phyloP scores from a whole-genome alignment of 164 flowering plant genomes.

The Paratinospora sagittata region DNA sequence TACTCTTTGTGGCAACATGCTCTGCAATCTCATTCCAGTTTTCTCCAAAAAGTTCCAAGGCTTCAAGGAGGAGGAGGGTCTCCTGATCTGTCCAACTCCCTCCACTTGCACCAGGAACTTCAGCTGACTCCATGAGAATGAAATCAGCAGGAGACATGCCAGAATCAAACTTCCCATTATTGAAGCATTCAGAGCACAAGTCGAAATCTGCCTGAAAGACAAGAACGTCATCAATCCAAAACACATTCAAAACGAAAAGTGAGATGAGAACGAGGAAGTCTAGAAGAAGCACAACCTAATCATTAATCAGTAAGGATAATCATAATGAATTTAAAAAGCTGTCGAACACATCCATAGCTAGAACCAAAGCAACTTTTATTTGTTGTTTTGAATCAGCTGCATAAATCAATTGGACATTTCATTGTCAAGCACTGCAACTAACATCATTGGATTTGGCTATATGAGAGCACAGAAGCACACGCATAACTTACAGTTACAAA shows the following conservation, averaged over 20 bases:
- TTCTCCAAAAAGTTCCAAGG: slow-evolving; percentile 80
- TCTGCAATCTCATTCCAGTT: slow-evolving; percentile 99
- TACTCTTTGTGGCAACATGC: slow-evolving; percentile 98
- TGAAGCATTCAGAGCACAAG: slow-evolving; percentile 87
- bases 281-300: neutral
- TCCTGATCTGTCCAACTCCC: slow-evolving; percentile 99
- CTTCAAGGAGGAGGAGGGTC: slow-evolving; percentile 96
- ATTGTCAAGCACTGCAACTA: too few relatives aligned
- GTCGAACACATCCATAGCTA: too few relatives aligned
- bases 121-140: slow-evolving; percentile 93
- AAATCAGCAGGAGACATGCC: slow-evolving; percentile 85
- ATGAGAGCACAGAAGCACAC: too few relatives aligned
- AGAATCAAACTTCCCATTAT: slow-evolving; percentile 76
- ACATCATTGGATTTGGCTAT: too few relatives aligned
- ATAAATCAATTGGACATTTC: too few relatives aligned
- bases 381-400: too few relatives aligned
- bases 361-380: too few relatives aligned
- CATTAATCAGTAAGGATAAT: too few relatives aligned
- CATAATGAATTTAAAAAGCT: too few relatives aligned
- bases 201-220: slow-evolving; percentile 89
- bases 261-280: neutral
- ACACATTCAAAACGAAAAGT: neutral
- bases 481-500: too few relatives aligned
- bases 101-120: slow-evolving; percentile 72
- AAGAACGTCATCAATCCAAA: slow-evolving; percentile 20